Evolutionary conservation across 2,329 filamentous ascomycete species (phyloP).

Genomic region (Fusarium annulatum): DNA sequence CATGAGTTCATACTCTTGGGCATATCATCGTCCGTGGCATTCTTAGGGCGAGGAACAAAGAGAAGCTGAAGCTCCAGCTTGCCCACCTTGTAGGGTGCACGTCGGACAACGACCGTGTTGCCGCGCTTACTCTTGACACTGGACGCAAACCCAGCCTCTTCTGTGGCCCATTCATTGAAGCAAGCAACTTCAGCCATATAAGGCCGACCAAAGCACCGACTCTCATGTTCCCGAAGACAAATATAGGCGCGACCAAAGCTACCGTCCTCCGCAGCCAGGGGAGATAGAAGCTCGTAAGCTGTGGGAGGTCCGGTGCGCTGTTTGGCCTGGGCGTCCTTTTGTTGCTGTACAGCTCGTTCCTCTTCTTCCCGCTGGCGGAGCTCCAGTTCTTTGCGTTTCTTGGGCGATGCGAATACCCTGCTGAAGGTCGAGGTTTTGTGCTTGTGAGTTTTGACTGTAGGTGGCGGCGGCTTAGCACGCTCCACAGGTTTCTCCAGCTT

Average conservation of each 20-base stretch:
- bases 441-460: conserved; percentile 71
- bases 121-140: conserved; percentile 96
- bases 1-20: conserved; percentile 99
- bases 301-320: conserved; percentile 73
- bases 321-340: conserved; percentile 73
- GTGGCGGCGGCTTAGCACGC: conserved; percentile 65
- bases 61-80: conserved; percentile 94
- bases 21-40: conserved; percentile 91
- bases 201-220: conserved; percentile 86
- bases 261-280: conserved; percentile 88
- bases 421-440: conserved; percentile 90
- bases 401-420: conserved; percentile 91
- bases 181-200: conserved; percentile 90
- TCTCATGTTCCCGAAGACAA: conserved; percentile 91
- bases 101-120: conserved; percentile 75
- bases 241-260: conserved; percentile 96
- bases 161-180: conserved; percentile 98
- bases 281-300: conserved; percentile 87
- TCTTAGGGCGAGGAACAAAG: conserved; percentile 93
- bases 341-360: conserved; percentile 73
- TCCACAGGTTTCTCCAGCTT: conserved; percentile 84
- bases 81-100: conserved; percentile 95
- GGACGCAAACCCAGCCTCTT: conserved; percentile 80
- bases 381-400: conserved; percentile 96
- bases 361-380: conserved; percentile 85